Percentiles rank a stretch among this genome's conserved stretches.
Evolutionary conservation across 2,329 filamentous ascomycete genomes (phyloP).

Genomic region (Xylaria sp.): DNA sequence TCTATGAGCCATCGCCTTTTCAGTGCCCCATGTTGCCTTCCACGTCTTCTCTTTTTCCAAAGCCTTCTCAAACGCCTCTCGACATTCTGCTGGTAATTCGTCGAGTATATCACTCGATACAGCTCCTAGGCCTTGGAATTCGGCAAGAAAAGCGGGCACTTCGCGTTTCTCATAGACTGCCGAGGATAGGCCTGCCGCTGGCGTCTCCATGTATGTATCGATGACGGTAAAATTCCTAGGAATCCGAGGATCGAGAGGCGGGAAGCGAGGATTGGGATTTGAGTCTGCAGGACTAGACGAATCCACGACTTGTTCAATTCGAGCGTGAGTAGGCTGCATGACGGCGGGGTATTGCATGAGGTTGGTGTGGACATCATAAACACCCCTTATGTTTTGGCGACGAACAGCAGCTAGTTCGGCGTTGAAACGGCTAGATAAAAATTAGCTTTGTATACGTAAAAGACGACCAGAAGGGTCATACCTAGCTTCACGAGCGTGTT

Average conservation of each 20-base stretch:
- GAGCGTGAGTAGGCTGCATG: constrained; percentile 89
- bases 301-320: constrained; percentile 75
- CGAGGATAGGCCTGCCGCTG: constrained; percentile 59
- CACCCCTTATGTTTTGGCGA: constrained; percentile 74
- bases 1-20: constrained; percentile 67
- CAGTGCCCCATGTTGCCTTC: constrained; percentile 79
- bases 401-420: constrained; percentile 76
- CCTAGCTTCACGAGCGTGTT: constrained; percentile 93
- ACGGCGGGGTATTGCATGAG: constrained; percentile 85
- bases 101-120: constrained; percentile 73
- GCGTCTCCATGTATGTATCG: constrained; percentile 66
- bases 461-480: constrained; percentile 56
- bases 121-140: constrained; percentile 71
- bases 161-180: constrained; percentile 58
- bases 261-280: constrained; percentile 54
- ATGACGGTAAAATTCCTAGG: constrained; percentile 67
- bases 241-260: constrained; percentile 60
- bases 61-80: constrained; percentile 76
- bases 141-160: constrained; percentile 59
- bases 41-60: constrained; percentile 74
- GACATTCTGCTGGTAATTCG: constrained; percentile 76
- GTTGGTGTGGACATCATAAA: constrained; percentile 97
- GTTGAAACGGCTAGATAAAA: constrained; percentile 80
- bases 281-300: constrained; percentile 44
- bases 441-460: constrained; percentile 16